These are phyloP conservation scores for Coprinellus micaceus DNA, from an alignment of 768 basidiomycete species.

Conservation along the genomic window DNA sequence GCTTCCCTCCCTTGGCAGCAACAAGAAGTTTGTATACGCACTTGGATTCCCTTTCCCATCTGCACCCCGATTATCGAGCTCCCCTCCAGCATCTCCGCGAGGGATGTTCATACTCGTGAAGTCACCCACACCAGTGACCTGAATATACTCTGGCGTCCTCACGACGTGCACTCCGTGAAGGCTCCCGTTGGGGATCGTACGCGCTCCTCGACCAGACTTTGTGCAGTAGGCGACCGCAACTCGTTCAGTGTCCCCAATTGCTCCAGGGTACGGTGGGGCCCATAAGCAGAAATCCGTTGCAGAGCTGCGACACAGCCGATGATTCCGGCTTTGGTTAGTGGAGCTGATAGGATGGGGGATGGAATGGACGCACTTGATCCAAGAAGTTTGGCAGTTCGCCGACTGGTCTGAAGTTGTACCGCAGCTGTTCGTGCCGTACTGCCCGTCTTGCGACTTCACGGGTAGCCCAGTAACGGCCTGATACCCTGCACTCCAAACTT, in stretches of 20 bases:
- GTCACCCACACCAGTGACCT: slow-evolving; percentile 62
- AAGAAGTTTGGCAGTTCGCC: slow-evolving; percentile 69
- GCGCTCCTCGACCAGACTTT: slow-evolving; percentile 66
- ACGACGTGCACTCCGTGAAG: slow-evolving; percentile 69
- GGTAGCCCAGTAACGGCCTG: slow-evolving; percentile 35
- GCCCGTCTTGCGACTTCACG: slow-evolving; percentile 51
- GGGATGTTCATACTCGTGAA: slow-evolving; percentile 64
- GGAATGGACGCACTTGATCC: slow-evolving; percentile 46
- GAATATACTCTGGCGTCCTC: slow-evolving; percentile 61
- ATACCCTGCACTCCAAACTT: slow-evolving; percentile 53
- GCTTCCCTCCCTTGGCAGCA: no score
- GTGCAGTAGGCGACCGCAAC: slow-evolving; percentile 75
- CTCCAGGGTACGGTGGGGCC: slow-evolving; percentile 50
- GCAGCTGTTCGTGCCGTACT: slow-evolving; percentile 66
- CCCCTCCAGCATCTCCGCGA: slow-evolving; percentile 56
- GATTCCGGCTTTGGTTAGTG: no score
- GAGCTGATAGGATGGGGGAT: slow-evolving; percentile 16
- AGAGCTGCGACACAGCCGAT: slow-evolving; percentile 33
- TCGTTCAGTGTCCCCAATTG: slow-evolving; percentile 67
- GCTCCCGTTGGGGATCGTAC: slow-evolving; percentile 65
- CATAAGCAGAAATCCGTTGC: slow-evolving; percentile 69
- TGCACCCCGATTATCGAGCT: slow-evolving; percentile 71
- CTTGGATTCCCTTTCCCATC: slow-evolving; percentile 53
- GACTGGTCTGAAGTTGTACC: slow-evolving; percentile 51
- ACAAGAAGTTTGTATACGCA: slow-evolving; percentile 17